A percentile compares a stretch with the other conserved stretches of the same genome.
Evolutionary conservation across 2,329 filamentous ascomycete genomes (phyloP).

Genomic region (Fusarium sp.): DNA sequence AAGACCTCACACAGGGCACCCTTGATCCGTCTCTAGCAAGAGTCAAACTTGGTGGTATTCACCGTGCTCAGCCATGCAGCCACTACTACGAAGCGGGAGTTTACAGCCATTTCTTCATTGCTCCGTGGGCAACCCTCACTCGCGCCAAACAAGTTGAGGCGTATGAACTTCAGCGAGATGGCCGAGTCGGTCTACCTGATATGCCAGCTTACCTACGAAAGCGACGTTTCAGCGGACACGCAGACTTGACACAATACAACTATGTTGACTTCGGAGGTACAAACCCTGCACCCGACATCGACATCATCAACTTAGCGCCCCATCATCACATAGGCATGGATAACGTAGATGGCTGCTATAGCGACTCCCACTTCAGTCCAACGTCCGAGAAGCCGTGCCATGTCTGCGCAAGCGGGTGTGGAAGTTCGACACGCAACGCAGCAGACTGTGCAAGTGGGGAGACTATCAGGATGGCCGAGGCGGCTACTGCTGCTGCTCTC

Average conservation of each 20-base stretch:
- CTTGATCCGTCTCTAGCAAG: constrained; percentile 41
- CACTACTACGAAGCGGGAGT: constrained; percentile 50
- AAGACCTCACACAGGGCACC: not conserved
- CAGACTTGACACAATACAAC: not conserved
- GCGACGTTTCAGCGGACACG: constrained; percentile 1
- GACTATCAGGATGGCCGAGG: constrained; percentile 14
- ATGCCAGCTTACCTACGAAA: not conserved
- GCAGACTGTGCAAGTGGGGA: constrained; percentile 29
- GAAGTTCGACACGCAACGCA: constrained; percentile 13
- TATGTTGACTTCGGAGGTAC: constrained; percentile 14
- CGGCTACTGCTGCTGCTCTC: constrained; percentile 3
- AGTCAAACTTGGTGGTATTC: constrained; percentile 54
- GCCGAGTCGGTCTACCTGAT: constrained; percentile 20
- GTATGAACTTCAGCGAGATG: constrained; percentile 37
- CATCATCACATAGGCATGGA: constrained; percentile 18
- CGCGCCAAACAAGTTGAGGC: constrained; percentile 27
- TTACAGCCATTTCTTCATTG: constrained; percentile 44
- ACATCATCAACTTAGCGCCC: not conserved
- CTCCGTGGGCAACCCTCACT: constrained; percentile 39
- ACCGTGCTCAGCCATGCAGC: constrained; percentile 54
- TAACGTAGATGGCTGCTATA: constrained; percentile 1
- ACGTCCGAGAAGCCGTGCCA: constrained; percentile 3
- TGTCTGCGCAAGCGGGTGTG: constrained; percentile 26
- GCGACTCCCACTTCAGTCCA: constrained; percentile 28
- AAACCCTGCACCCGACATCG: not conserved